Base-by-base conservation (phyloP, 352 stramenopile genomes). In the Globisporangium nunn region DNA sequence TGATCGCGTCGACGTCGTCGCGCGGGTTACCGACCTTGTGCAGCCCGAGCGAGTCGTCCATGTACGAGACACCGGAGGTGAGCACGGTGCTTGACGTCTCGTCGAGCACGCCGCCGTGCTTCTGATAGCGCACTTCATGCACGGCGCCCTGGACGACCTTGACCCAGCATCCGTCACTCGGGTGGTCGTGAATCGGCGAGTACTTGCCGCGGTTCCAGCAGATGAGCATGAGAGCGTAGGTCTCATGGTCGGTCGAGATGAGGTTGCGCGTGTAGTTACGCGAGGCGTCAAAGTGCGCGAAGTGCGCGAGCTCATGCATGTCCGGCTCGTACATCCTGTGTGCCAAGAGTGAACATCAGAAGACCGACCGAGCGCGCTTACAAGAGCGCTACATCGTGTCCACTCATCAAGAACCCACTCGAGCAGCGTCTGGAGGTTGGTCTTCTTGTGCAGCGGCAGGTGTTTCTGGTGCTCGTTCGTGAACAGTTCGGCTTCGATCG, bases 231-330 rank as follows among this genome's bases (percentile, higher is more conserved):
- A 98, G 80, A n/a, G 93, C 94, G 64, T 96, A 98, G 11, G 76
- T 92, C 72, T 93, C 70, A 63, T 94, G 68, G 65, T 98, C 91
- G 3, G 91, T 97, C 10, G 89, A 85, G 54, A 98, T 90, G 46
- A 98, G 72, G 67, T 98, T 98, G 59, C 93, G 72, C n/a, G 91
- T 98, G 69, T 98, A 98, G 54, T 95, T 89, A 41, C 87, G 86
- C 14, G 72, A 84, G 6, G 70, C 31, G 54, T 97, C 85, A 54
- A 94, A 94, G 53, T 88, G 78, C 41, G 79, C 77, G 64, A 94
- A 98, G 46, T 72, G 72, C 58, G 78, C 55, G 40, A 88, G 63
- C 58, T 91, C 81, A 39, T 79, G 59, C 72, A 75, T 77, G 56
- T 82, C 65, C 39, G 74, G 66, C 3, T 62, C 57, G 56, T 82